Evolutionary conservation across 345 rosid species (phyloP).

Genomic region (Geranium brycei): DNA sequence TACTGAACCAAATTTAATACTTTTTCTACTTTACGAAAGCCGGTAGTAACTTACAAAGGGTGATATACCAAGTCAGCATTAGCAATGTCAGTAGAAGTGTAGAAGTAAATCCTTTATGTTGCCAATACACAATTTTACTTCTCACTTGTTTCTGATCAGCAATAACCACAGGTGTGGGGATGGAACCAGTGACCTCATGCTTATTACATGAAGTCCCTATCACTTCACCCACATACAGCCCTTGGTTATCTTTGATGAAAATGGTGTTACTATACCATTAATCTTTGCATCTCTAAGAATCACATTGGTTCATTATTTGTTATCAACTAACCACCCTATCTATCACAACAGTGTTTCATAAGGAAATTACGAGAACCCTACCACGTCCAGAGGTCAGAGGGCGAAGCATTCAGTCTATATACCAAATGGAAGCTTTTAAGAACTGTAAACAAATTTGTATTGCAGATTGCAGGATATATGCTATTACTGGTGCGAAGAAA

Average conservation of each 20-base stretch:
- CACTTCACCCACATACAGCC: too few relatives aligned
- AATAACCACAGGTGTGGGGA: too few relatives aligned
- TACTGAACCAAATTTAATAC: background rate
- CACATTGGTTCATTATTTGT: background rate
- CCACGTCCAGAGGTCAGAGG: background rate
- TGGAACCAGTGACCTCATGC: too few relatives aligned
- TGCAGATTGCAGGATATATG: background rate
- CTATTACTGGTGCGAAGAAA: background rate
- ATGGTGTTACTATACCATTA: background rate
- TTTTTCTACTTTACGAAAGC: background rate
- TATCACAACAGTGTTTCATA: background rate
- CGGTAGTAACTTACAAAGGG: background rate
- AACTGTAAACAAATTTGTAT: too few relatives aligned
- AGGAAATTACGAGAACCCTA: background rate
- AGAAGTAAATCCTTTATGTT: background rate
- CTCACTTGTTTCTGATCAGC: too few relatives aligned
- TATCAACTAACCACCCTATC: too few relatives aligned
- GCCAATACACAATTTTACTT: background rate
- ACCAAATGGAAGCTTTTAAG: too few relatives aligned
- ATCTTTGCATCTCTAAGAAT: background rate
- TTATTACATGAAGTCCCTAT: background rate
- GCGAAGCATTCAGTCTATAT: too few relatives aligned
- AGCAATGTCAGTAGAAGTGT: background rate
- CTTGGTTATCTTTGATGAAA: too few relatives aligned
- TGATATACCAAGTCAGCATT: background rate